A percentile compares a stretch with the other conserved stretches of the same genome.
Conservation (phyloP, 345 rosid species). For the Tarenaya hassleriana region DNA sequence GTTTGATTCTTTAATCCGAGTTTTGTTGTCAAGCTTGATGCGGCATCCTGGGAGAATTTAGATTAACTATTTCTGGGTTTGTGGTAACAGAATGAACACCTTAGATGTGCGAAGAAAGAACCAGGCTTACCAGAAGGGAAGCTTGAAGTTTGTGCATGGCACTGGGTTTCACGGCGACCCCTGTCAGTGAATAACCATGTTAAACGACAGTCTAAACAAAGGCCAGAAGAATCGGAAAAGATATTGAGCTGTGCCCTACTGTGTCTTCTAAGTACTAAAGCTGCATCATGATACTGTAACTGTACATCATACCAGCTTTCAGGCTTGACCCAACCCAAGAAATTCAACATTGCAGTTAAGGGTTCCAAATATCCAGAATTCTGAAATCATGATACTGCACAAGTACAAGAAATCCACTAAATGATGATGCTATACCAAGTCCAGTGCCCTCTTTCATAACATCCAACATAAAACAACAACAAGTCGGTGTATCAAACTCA, state of each 20-base stretch:
- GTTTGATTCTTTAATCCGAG: conserved; percentile 43
- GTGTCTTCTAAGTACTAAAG: too few species aligned
- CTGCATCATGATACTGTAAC: too few species aligned
- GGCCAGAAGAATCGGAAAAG: too few species aligned
- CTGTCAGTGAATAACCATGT: conserved; percentile 32
- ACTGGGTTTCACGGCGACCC: conserved; percentile 83
- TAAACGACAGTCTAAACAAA: neutral
- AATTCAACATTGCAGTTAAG: too few species aligned
- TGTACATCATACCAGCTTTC: too few species aligned
- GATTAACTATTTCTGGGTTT: conserved; percentile 22
- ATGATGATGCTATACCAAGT: too few species aligned
- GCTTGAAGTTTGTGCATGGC: conserved; percentile 65
- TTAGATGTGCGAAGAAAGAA: neutral
- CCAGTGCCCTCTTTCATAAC: too few species aligned
- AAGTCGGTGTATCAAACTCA: neutral
- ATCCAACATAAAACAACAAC: neutral
- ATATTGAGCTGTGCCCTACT: too few species aligned
- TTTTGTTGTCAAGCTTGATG: conserved; percentile 54
- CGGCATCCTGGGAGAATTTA: conserved; percentile 40
- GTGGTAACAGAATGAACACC: conserved; percentile 13
- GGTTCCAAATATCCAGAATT: too few species aligned
- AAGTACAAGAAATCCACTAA: too few species aligned
- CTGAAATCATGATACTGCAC: too few species aligned
- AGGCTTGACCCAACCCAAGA: too few species aligned
- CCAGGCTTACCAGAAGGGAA: conserved; percentile 40